These are phyloP conservation scores for Pichia californica DNA, from an alignment of 805 yeast species.

Conservation along the genomic window DNA sequence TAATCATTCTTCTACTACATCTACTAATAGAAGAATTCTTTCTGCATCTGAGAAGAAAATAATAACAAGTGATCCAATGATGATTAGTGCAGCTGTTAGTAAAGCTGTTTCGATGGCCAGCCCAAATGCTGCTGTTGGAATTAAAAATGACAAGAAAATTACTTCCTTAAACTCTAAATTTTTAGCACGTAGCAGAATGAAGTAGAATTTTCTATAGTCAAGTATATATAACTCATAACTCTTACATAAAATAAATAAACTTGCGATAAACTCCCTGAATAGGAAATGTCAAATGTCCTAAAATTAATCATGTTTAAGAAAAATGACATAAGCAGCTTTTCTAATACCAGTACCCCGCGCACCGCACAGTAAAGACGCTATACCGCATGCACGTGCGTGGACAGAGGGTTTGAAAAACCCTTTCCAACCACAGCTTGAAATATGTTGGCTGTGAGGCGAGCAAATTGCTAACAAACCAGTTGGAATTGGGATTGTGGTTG, in stretches of 20 bases:
- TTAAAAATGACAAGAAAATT: slow-evolving; percentile 19
- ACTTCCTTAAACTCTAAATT: slow-evolving; percentile 58
- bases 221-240: no score
- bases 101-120: slow-evolving; percentile 25
- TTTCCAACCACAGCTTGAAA: no score
- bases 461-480: no score
- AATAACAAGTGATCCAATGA: slow-evolving; percentile 19
- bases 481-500: not conserved
- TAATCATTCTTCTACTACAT: not conserved
- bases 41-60: not conserved
- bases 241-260: no score
- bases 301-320: no score
- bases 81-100: slow-evolving; percentile 31
- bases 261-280: no score
- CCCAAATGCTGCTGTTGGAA: slow-evolving; percentile 13
- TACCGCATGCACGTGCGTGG: no score
- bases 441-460: no score
- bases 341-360: not conserved
- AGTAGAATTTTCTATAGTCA: no score
- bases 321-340: no score
- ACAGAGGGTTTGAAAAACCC: no score
- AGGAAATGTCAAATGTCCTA: no score
- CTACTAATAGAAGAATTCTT: not conserved
- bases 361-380: not conserved
- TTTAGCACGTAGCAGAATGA: slow-evolving; percentile 49